These are phyloP conservation scores for Thermoascus crustaceus DNA, from an alignment of 2,329 filamentous ascomycete species.

Conservation along the genomic window DNA sequence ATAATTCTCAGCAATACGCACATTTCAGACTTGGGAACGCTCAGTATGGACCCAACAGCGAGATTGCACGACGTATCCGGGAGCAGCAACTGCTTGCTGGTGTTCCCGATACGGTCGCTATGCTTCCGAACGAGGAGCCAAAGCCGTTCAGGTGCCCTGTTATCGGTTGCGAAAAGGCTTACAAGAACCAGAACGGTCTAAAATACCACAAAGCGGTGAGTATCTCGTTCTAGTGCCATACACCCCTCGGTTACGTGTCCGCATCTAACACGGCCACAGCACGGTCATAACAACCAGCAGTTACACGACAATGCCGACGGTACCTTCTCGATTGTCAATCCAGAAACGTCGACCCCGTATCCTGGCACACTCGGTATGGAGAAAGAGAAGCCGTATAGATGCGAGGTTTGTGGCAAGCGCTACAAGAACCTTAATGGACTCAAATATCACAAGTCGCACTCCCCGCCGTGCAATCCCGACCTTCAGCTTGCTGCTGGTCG, in stretches of 20 bases:
- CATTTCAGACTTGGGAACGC: slow-evolving; percentile 68
- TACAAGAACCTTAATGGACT: slow-evolving; percentile 99
- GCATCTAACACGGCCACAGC: slow-evolving; percentile 38
- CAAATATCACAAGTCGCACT: slow-evolving; percentile 87
- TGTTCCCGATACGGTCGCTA: slow-evolving; percentile 39
- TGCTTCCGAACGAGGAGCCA: slow-evolving; percentile 69
- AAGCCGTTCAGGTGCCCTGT: slow-evolving; percentile 98
- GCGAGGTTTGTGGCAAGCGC: slow-evolving; percentile 91
- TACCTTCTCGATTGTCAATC: slow-evolving; percentile 96
- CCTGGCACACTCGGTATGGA: slow-evolving; percentile 98
- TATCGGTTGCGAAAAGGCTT: slow-evolving; percentile 97
- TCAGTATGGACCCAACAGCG: slow-evolving; percentile 68
- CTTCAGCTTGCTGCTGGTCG: slow-evolving; percentile 48
- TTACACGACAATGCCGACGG: slow-evolving; percentile 94
- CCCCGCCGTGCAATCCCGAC: slow-evolving; percentile 82
- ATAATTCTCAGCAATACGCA: slow-evolving; percentile 57
- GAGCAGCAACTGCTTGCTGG: slow-evolving; percentile 57
- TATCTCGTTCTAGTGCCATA: slow-evolving; percentile 28
- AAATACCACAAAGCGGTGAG: slow-evolving; percentile 74
- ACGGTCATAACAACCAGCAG: slow-evolving; percentile 94
- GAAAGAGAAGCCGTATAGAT: slow-evolving; percentile 98
- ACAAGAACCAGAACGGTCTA: slow-evolving; percentile 98
- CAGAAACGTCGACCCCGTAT: slow-evolving; percentile 86
- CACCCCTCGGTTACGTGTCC: slow-evolving; percentile 1
- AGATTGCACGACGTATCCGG: slow-evolving; percentile 59